Conservation (phyloP, 106 monocot genomes). For the Dendrobium catenatum region DNA sequence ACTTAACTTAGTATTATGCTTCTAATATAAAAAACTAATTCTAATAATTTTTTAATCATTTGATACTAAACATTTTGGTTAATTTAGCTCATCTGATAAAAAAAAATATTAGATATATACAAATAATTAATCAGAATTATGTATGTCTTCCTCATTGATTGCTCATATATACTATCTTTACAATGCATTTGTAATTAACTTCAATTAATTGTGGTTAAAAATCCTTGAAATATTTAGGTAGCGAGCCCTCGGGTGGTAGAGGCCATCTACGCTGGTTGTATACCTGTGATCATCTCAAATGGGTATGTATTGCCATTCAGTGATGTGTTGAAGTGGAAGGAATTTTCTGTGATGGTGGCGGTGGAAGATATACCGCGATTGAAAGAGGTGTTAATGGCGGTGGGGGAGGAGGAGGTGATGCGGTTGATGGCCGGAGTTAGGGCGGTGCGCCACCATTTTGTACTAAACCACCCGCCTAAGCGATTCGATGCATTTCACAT, state of each 20-base stretch:
- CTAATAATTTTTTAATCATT: neutral
- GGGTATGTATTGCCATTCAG: slow-evolving; percentile 50
- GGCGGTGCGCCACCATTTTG: slow-evolving; percentile 42
- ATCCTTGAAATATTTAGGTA: too few species aligned
- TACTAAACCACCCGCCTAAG: slow-evolving; percentile 39
- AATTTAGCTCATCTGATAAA: too few species aligned
- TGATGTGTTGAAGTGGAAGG: slow-evolving; percentile 61
- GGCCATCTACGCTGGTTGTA: slow-evolving; percentile 57
- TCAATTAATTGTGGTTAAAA: too few species aligned
- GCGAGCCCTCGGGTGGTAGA: slow-evolving; percentile 70
- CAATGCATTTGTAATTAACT: too few species aligned
- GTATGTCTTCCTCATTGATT: too few species aligned
- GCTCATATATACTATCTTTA: too few species aligned
- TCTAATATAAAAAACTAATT: neutral
- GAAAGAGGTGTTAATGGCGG: slow-evolving; percentile 30
- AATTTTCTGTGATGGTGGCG: slow-evolving; percentile 42
- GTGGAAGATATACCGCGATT: slow-evolving; percentile 40
- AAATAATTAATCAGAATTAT: too few species aligned
- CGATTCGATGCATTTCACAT: slow-evolving; percentile 58
- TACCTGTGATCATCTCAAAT: slow-evolving; percentile 54
- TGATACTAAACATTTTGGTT: too few species aligned
- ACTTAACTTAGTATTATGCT: too few species aligned
- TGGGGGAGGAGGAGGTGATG: slow-evolving; percentile 29
- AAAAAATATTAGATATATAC: too few species aligned
- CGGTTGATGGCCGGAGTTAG: slow-evolving; percentile 36